phyloP scores from a whole-genome alignment of 345 rosid genomes.

The Clarkia xantiana region DNA sequence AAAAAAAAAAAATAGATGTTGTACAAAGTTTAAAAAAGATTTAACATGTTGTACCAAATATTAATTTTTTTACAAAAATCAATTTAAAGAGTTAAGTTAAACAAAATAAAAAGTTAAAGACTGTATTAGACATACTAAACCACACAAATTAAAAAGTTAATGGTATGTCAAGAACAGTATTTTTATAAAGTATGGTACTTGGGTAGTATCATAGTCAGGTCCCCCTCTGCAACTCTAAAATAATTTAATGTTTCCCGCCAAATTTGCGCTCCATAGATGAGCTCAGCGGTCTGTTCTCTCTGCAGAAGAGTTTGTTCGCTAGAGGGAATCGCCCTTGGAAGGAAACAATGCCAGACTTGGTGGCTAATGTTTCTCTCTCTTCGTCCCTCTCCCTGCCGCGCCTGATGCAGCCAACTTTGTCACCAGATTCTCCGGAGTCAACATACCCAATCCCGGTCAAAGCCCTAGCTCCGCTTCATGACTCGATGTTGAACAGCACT shows the following conservation, averaged over 20 bases:
- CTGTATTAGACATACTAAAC: too few relatives aligned
- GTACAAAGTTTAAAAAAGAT: too few relatives aligned
- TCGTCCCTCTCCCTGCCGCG: conserved; percentile 21
- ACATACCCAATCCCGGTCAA: conserved; percentile 8
- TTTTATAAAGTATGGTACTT: too few relatives aligned
- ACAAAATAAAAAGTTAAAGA: too few relatives aligned
- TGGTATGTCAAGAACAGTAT: too few relatives aligned
- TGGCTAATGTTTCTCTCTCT: conserved; percentile 12
- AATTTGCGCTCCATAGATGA: conserved; percentile 5
- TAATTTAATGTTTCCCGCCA: conserved; percentile 25
- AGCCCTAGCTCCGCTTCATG: conserved; percentile 9
- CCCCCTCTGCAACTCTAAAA: background rate
- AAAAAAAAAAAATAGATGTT: too few relatives aligned
- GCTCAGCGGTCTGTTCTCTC: background rate
- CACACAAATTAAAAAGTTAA: too few relatives aligned
- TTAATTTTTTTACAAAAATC: too few relatives aligned
- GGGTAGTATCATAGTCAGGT: too few relatives aligned
- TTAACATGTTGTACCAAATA: too few relatives aligned
- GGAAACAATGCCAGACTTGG: conserved; percentile 33
- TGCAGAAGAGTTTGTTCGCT: too few relatives aligned
- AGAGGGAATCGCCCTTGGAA: background rate
- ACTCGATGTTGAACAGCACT: background rate
- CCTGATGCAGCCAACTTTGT: conserved; percentile 17
- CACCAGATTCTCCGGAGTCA: conserved; percentile 17
- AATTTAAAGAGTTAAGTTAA: too few relatives aligned